A percentile compares a stretch with the other conserved stretches of the same genome.
phyloP scores from a whole-genome alignment of 73 alveolate species.

The Stentor coeruleus region DNA sequence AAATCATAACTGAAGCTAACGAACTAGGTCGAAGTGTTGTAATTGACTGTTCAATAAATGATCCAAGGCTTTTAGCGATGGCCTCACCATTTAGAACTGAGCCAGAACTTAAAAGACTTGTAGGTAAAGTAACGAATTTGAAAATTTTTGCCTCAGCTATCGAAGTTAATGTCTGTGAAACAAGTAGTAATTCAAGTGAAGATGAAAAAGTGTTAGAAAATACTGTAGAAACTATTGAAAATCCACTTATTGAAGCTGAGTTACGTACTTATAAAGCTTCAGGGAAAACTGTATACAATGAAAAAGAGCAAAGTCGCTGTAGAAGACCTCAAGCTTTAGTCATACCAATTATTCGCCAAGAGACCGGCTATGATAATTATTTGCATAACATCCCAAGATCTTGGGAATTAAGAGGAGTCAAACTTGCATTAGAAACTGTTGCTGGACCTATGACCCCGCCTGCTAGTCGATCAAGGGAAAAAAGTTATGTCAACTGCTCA shows the following conservation, averaged over 20 bases:
- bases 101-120: background rate
- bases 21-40: background rate
- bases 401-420: conserved; percentile 8
- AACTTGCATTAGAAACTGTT: background rate
- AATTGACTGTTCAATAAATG: background rate
- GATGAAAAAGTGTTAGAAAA: too few relatives aligned
- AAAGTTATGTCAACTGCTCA: too few relatives aligned
- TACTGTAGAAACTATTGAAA: too few relatives aligned
- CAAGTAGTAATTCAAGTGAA: background rate
- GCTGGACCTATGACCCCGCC: too few relatives aligned
- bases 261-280: background rate
- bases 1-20: background rate
- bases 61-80: background rate
- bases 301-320: background rate
- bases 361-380: conserved; percentile 8
- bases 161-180: background rate
- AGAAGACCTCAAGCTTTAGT: background rate
- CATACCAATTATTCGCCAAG: background rate
- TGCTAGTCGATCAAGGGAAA: too few relatives aligned
- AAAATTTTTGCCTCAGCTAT: background rate
- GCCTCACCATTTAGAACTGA: conserved; percentile 20
- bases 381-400: conserved; percentile 7
- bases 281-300: background rate
- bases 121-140: background rate
- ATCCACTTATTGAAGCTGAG: background rate